Evolutionary conservation across 768 basidiomycete species (phyloP).

Genomic region (Amanita muscaria): DNA sequence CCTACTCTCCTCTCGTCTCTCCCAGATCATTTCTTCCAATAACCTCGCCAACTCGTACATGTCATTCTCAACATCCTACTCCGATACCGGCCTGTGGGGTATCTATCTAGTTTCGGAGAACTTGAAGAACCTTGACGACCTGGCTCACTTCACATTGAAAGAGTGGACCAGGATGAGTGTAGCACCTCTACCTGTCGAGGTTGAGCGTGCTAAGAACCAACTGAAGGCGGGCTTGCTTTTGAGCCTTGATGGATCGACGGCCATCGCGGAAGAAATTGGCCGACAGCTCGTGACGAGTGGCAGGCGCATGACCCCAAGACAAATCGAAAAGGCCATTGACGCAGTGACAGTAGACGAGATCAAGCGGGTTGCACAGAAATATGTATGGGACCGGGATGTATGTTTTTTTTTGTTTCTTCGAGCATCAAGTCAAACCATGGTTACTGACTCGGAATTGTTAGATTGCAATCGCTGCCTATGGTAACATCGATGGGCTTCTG

Average conservation of each 20-base stretch:
- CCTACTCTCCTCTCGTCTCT: conserved; percentile 83
- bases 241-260: conserved; percentile 90
- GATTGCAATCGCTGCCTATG: conserved; percentile 84
- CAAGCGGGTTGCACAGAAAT: conserved; percentile 90
- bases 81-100: conserved; percentile 98
- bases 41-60: conserved; percentile 99
- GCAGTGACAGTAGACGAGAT: conserved; percentile 84
- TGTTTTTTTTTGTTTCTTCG: conserved; percentile 19
- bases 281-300: conserved; percentile 94
- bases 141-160: conserved; percentile 86
- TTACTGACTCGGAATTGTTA: conserved; percentile 20
- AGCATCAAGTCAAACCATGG: neutral
- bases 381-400: conserved; percentile 95
- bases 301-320: conserved; percentile 79
- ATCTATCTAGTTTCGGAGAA: conserved; percentile 97
- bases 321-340: conserved; percentile 90
- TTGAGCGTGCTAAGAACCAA: conserved; percentile 97
- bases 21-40: conserved; percentile 83
- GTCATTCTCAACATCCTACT: conserved; percentile 98
- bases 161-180: conserved; percentile 97
- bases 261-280: conserved; percentile 98
- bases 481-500: conserved; percentile 83
- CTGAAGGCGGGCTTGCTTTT: conserved; percentile 92
- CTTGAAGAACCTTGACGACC: conserved; percentile 85
- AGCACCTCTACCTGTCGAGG: conserved; percentile 74